Percentiles rank a stretch among this genome's conserved stretches.
Evolutionary conservation across 805 yeast genomes (phyloP).

Genomic region (Lipomyces yamadae): DNA sequence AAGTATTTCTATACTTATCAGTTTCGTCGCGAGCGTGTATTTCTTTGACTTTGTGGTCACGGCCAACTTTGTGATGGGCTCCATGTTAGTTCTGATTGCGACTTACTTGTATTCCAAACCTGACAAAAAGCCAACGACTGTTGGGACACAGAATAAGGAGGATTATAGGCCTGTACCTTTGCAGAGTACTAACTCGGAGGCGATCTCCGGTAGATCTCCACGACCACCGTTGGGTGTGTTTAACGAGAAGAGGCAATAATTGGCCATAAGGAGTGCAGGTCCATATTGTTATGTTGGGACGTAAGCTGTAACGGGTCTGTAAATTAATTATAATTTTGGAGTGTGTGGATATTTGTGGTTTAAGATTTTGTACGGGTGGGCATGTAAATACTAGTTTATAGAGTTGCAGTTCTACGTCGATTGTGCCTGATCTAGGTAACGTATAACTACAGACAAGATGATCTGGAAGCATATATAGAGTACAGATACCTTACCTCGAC

Average conservation of each 20-base stretch:
- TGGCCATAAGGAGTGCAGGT: neutral
- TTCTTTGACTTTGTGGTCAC: conserved; percentile 48
- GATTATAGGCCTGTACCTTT: conserved; percentile 31
- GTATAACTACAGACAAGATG: neutral
- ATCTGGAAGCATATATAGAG: neutral
- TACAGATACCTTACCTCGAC: neutral
- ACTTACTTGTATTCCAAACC: conserved; percentile 48
- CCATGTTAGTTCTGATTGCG: conserved; percentile 46
- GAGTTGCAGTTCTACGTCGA: neutral
- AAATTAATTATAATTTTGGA: neutral
- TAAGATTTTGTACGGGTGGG: neutral
- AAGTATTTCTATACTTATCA: conserved; percentile 48
- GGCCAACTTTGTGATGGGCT: conserved; percentile 47
- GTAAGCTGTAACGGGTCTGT: neutral
- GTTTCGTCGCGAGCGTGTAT: conserved; percentile 48
- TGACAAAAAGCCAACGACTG: conserved; percentile 19
- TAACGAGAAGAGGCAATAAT: conserved; percentile 1
- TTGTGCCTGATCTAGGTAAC: neutral
- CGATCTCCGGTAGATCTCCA: conserved; percentile 17
- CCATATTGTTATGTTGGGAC: neutral
- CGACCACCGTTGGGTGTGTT: conserved; percentile 3
- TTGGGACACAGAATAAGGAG: neutral
- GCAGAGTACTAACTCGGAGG: conserved; percentile 29
- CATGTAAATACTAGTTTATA: neutral
- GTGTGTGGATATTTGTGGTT: neutral